Conservation (phyloP, 257 asterid genomes). For the Capsicum baccatum region DNA sequence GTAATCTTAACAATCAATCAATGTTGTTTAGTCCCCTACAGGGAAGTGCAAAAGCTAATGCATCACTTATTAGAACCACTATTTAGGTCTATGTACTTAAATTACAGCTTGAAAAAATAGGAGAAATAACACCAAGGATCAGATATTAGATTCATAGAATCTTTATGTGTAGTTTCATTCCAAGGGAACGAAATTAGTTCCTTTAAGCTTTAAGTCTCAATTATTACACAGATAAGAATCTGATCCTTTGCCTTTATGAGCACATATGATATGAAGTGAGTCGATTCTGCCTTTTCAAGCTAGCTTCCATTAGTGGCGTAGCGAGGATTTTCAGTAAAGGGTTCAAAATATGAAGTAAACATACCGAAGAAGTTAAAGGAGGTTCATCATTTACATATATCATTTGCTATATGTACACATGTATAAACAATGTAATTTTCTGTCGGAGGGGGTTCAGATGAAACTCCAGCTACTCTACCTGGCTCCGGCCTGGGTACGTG, state of each 20-base stretch:
- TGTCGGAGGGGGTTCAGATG: too few relatives aligned
- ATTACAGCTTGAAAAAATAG: neutral
- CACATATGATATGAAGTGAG: conserved; percentile 23
- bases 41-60: neutral
- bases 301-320: too few relatives aligned
- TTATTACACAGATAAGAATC: conserved; percentile 61
- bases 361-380: too few relatives aligned
- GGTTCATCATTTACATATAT: too few relatives aligned
- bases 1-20: neutral
- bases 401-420: too few relatives aligned
- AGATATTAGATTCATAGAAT: conserved; percentile 43
- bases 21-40: neutral
- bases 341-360: too few relatives aligned
- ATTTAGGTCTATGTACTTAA: too few relatives aligned
- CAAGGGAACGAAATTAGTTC: conserved; percentile 33
- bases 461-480: too few relatives aligned
- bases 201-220: conserved; percentile 43
- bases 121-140: conserved; percentile 33
- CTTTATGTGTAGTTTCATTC: conserved; percentile 30
- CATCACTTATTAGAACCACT: too few relatives aligned
- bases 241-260: conserved; percentile 48
- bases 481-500: too few relatives aligned
- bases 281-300: conserved; percentile 29
- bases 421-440: too few relatives aligned
- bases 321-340: too few relatives aligned